Evolutionary conservation across 257 asterid species (phyloP).

Genomic region (Solanum rostratum): DNA sequence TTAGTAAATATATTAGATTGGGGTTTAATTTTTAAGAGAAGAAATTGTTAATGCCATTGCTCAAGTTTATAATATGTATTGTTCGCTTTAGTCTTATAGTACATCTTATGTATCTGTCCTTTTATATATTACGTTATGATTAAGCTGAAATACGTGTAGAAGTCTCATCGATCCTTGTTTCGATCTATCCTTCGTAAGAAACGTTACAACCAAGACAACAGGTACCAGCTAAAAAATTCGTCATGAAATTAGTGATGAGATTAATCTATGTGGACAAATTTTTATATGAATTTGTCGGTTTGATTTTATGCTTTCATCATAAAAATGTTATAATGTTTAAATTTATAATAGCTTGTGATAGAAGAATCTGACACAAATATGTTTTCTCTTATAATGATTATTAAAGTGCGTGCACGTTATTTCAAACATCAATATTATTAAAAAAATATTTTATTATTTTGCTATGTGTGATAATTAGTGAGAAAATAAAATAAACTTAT

Average conservation of each 20-base stretch:
- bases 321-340: not conserved
- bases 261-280: not conserved
- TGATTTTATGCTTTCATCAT: not conserved
- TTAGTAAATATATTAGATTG: not conserved
- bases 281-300: not conserved
- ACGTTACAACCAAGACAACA: not conserved
- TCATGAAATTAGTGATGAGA: not conserved
- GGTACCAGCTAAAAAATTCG: not conserved
- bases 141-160: not conserved
- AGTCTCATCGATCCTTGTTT: not conserved
- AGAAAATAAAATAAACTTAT: not conserved
- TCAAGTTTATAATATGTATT: not conserved
- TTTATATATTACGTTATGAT: not conserved
- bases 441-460: not conserved
- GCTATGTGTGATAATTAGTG: not conserved
- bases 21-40: not conserved
- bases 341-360: not conserved
- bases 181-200: not conserved
- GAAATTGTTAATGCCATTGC: not conserved
- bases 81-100: not conserved
- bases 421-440: not conserved
- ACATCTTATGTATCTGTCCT: not conserved
- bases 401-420: not conserved
- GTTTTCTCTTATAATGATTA: not conserved
- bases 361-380: not conserved